Base-by-base conservation (phyloP, 2,329 filamentous ascomycete genomes). In the Ascosphaera aggregata region DNA sequence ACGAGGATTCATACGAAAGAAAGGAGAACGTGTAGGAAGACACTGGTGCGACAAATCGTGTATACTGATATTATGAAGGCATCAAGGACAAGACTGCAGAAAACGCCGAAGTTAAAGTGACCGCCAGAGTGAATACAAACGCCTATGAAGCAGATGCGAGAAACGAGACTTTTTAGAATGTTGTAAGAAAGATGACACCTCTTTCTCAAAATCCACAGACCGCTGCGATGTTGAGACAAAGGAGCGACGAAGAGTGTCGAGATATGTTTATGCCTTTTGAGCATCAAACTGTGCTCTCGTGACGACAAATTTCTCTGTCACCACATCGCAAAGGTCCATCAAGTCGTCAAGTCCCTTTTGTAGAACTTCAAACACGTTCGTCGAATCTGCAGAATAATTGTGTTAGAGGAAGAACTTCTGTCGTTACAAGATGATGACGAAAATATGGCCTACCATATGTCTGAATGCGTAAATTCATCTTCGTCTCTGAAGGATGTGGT, bases 381-480 rank as follows among this genome's bases (percentile, higher is more conserved):
- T 81, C 34, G 73, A 73, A 48, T 82, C 82, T 92, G 45, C 46
- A 42, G 43, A 18, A 43, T n/a, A n/a, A n/a, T n/a, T n/a, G n/a
- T n/a, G n/a, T n/a, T n/a, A n/a, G n/a, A n/a, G n/a, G 38, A n/a
- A 37, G 17, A 30, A 8, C 18, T 15, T 27, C 3, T 24, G 18
- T 35, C 9, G 18, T 36, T 13, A n/a, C 15, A 9, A 11, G 2
- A 11, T 3, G n/a, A 16, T 40, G 17, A 7, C 3, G 11, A 2
- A n/a, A n/a, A n/a, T n/a, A n/a, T 27, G 35, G 59, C 73, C 54
- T 63, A 93, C 86, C 80, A 51, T 89, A 95, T 47, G 86, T 98
- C 60, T 98, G 89, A 45, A 98, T 95, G 51, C 89, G 73, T 44
- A 98, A 65, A 53, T 95, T 93, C 86, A 98, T 93, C 61, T 92